These are phyloP conservation scores for Irineochytrium annulatum DNA, from an alignment of 192 early-diverging fungal species.

Conservation along the genomic window DNA sequence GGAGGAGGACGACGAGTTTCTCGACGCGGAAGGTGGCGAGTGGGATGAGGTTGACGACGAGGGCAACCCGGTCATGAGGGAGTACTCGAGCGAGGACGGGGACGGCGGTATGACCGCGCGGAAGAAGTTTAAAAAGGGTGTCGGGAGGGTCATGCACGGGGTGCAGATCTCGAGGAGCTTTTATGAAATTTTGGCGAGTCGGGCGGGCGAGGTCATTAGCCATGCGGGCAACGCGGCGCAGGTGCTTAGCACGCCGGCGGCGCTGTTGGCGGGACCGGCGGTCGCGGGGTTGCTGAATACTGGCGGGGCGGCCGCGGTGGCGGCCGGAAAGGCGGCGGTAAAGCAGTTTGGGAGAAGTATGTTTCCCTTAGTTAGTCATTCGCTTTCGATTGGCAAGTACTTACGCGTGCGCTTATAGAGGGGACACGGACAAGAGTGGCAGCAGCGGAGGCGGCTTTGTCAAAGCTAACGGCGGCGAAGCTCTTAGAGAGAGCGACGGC, in stretches of 20 bases:
- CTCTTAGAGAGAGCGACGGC: constrained; percentile 10
- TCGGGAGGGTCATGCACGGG: constrained; percentile 2
- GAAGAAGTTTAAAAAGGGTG: neutral
- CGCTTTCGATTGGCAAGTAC: neutral
- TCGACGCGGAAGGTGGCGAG: neutral
- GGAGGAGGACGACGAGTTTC: neutral
- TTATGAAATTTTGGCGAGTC: constrained; percentile 26
- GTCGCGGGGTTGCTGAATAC: constrained; percentile 22
- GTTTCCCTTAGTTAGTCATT: constrained; percentile 12
- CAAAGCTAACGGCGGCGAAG: constrained; percentile 16
- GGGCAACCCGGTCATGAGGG: neutral
- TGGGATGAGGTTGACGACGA: constrained; percentile 4
- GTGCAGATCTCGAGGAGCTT: constrained; percentile 16
- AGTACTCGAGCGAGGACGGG: neutral
- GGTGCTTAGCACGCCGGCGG: constrained; percentile 20
- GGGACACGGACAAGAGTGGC: constrained; percentile 20
- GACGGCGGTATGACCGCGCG: neutral
- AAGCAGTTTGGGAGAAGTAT: constrained; percentile 28
- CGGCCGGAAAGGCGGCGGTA: constrained; percentile 23
- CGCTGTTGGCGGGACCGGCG: constrained; percentile 19
- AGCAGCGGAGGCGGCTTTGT: neutral
- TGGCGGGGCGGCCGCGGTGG: constrained; percentile 23
- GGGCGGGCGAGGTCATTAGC: constrained; percentile 25
- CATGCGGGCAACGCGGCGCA: constrained; percentile 30
- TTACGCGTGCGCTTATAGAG: constrained; percentile 3